phyloP scores from a whole-genome alignment of 345 rosid species.

The Raphanus raphanistrum region DNA sequence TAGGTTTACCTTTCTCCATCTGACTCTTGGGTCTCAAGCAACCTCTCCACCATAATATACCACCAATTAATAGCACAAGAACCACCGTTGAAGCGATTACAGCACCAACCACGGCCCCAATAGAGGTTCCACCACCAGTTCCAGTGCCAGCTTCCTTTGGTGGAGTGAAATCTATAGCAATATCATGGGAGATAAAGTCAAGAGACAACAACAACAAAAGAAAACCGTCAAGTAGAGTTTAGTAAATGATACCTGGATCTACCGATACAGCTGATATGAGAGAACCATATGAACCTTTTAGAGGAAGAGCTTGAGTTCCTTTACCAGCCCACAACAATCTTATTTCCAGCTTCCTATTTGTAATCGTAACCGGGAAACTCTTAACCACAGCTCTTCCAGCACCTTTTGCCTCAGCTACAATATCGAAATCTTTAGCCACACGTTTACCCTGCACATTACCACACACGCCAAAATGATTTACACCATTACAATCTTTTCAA shows the following conservation, averaged over 20 bases:
- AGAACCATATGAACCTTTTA: slow-evolving; percentile 52
- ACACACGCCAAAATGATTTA: not conserved
- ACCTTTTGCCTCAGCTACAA: slow-evolving; percentile 52
- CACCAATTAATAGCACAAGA: too few species aligned
- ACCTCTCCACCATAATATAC: too few species aligned
- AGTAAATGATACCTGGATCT: slow-evolving; percentile 37
- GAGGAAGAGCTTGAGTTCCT: slow-evolving; percentile 54
- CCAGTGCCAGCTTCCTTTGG: too few species aligned
- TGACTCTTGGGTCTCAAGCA: too few species aligned
- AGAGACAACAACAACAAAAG: not conserved
- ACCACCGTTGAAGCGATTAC: too few species aligned
- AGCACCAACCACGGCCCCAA: too few species aligned
- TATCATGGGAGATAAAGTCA: not conserved
- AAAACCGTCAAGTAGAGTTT: not conserved
- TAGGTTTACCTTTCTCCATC: too few species aligned
- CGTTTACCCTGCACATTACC: slow-evolving; percentile 47
- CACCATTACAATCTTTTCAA: not conserved
- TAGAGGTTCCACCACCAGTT: too few species aligned
- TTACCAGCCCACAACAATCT: slow-evolving; percentile 67
- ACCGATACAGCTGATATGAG: slow-evolving; percentile 59
- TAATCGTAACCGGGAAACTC: slow-evolving; percentile 31
- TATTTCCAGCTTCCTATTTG: slow-evolving; percentile 45
- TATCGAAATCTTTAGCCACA: slow-evolving; percentile 55
- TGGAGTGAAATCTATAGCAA: not conserved
- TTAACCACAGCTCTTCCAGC: slow-evolving; percentile 39